Conservation (phyloP, 2,329 filamentous ascomycete genomes). For the Penicillium crustosum region DNA sequence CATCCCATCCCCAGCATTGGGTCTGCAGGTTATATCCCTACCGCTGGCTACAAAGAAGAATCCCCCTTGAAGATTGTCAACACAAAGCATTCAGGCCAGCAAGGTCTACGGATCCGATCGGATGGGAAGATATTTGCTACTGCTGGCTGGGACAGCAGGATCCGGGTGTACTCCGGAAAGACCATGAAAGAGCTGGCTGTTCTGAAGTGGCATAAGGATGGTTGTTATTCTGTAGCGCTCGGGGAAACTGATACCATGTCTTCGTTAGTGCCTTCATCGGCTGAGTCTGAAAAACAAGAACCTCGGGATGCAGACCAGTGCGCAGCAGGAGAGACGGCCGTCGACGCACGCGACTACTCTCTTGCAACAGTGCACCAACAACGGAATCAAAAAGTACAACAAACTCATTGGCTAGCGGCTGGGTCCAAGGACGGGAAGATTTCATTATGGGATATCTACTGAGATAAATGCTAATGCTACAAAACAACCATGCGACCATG, state of each 20-base stretch:
- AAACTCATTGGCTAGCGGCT: conserved; percentile 82
- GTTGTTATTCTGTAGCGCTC: conserved; percentile 80
- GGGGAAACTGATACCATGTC: conserved; percentile 41
- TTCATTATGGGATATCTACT: conserved; percentile 94
- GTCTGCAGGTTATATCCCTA: conserved; percentile 1
- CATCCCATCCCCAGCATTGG: conserved; percentile 60
- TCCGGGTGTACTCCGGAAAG: conserved; percentile 77
- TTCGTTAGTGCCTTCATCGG: neutral
- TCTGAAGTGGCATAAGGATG: conserved; percentile 89
- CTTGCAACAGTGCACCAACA: conserved; percentile 60
- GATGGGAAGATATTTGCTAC: conserved; percentile 85
- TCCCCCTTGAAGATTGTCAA: conserved; percentile 62
- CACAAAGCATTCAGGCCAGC: conserved; percentile 89
- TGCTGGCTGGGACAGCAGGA: conserved; percentile 83
- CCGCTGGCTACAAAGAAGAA: conserved; percentile 21
- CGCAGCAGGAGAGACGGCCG: conserved; percentile 4
- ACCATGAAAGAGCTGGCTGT: conserved; percentile 86
- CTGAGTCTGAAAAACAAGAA: neutral
- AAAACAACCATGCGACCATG: conserved; percentile 28
- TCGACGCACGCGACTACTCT: conserved; percentile 18
- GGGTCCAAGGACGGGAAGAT: conserved; percentile 95
- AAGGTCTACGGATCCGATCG: conserved; percentile 71
- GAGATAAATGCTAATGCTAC: conserved; percentile 32
- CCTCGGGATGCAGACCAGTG: neutral
- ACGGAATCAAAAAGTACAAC: conserved; percentile 62